Conservation (phyloP, 176 grass and related monocot genomes). For the Aegilops bicornis region DNA sequence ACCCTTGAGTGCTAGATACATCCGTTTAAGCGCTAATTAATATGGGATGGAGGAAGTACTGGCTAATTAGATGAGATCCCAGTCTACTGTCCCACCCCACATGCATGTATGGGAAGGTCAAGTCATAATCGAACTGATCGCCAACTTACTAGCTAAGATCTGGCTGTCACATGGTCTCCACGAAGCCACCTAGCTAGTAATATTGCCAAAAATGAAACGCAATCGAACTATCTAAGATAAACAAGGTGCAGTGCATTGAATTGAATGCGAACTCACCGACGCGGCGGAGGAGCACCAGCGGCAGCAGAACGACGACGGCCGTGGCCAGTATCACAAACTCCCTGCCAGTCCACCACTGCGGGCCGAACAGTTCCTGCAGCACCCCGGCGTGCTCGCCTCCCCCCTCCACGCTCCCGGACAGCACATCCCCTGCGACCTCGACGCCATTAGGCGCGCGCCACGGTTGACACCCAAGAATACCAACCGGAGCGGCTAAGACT, state of each 20-base stretch:
- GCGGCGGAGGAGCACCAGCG: constrained; percentile 72
- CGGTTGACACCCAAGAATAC: background rate
- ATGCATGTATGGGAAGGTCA: background rate
- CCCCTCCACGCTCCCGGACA: constrained; percentile 57
- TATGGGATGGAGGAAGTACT: too few relatives aligned
- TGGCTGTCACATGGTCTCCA: background rate
- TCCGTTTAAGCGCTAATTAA: too few relatives aligned
- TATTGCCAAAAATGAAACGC: background rate
- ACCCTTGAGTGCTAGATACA: too few relatives aligned
- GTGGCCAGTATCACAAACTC: constrained; percentile 56
- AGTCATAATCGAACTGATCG: background rate
- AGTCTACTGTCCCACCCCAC: background rate
- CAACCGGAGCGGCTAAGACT: background rate
- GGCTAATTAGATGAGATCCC: background rate
- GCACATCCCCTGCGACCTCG: constrained; percentile 68
- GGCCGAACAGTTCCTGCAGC: constrained; percentile 73
- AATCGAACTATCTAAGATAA: background rate
- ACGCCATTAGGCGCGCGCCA: background rate
- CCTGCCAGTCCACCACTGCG: constrained; percentile 73
- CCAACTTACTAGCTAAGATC: background rate
- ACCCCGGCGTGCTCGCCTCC: constrained; percentile 62
- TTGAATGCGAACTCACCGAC: constrained; percentile 51
- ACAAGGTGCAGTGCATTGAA: background rate
- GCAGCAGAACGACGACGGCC: constrained; percentile 57
- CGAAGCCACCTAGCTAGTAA: background rate